A percentile compares a stretch with the other conserved stretches of the same genome.
Evolutionary conservation across 169 alveolate genomes (phyloP).

Genomic region (Blepharisma undulans): DNA sequence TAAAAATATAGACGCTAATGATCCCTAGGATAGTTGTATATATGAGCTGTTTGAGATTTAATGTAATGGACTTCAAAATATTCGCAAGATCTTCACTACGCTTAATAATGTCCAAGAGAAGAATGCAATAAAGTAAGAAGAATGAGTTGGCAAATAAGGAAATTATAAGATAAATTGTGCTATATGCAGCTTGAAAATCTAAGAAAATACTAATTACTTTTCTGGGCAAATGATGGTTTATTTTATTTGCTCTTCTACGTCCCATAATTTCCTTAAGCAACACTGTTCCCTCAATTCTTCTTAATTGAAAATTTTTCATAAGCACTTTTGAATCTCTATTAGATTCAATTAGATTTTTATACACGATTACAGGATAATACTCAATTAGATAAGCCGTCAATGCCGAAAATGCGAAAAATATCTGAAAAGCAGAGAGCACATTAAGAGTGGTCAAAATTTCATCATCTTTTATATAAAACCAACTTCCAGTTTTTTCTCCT

Average conservation of each 20-base stretch:
- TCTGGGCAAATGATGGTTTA: neutral
- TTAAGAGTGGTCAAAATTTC: neutral
- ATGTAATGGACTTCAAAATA: conserved; percentile 59
- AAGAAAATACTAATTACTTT: neutral
- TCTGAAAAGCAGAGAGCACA: neutral
- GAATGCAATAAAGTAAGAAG: conserved; percentile 48
- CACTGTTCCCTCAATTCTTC: conserved; percentile 2
- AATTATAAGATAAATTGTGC: neutral
- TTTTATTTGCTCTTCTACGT: neutral
- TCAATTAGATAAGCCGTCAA: neutral
- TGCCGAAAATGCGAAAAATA: neutral
- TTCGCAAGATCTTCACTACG: conserved; percentile 50
- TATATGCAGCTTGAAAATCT: conserved; percentile 9
- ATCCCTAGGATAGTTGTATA: conserved; percentile 64
- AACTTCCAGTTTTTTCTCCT: neutral
- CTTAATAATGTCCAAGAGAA: conserved; percentile 59
- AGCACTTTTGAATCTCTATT: neutral
- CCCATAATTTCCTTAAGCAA: neutral
- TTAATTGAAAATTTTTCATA: neutral
- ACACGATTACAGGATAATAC: conserved; percentile 18
- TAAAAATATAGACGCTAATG: conserved; percentile 55
- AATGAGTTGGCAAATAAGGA: neutral
- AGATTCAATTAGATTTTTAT: neutral
- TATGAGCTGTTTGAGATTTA: conserved; percentile 49
- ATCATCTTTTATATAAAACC: neutral